phyloP scores from a whole-genome alignment of 225 moss, liverwort and hornwort species.

The Neckera pumila region DNA sequence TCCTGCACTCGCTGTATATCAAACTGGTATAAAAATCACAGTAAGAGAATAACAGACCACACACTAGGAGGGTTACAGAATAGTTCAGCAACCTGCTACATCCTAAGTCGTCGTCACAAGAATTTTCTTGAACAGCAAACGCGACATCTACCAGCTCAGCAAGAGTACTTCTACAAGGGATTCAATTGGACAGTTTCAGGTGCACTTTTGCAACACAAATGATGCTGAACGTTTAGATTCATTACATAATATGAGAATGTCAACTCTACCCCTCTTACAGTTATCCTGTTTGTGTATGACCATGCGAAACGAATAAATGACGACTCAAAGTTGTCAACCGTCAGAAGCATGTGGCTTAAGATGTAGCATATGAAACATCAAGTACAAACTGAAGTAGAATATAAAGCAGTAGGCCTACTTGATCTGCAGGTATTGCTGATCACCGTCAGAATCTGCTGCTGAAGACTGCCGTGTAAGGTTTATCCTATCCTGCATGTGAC shows the following conservation, averaged over 20 bases:
- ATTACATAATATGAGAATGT: not conserved
- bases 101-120: not conserved
- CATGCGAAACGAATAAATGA: not conserved
- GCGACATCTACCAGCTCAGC: not conserved
- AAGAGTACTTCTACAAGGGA: not conserved
- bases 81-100: constrained; percentile 1
- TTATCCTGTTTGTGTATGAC: not conserved
- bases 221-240: not conserved
- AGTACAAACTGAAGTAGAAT: not conserved
- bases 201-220: not conserved
- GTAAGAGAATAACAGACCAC: not conserved
- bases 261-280: not conserved
- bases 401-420: constrained; percentile 28
- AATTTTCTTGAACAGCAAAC: not conserved
- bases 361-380: not conserved
- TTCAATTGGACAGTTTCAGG: not conserved
- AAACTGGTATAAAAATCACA: not conserved
- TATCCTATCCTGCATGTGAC: constrained; percentile 41
- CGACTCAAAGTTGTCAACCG: not conserved
- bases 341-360: not conserved
- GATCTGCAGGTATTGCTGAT: constrained; percentile 19
- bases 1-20: not conserved
- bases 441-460: constrained; percentile 28
- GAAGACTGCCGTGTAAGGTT: constrained; percentile 20
- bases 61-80: not conserved